phyloP scores from a whole-genome alignment of 1,284 basidiomycete species.

The Trichosporon sp. region DNA sequence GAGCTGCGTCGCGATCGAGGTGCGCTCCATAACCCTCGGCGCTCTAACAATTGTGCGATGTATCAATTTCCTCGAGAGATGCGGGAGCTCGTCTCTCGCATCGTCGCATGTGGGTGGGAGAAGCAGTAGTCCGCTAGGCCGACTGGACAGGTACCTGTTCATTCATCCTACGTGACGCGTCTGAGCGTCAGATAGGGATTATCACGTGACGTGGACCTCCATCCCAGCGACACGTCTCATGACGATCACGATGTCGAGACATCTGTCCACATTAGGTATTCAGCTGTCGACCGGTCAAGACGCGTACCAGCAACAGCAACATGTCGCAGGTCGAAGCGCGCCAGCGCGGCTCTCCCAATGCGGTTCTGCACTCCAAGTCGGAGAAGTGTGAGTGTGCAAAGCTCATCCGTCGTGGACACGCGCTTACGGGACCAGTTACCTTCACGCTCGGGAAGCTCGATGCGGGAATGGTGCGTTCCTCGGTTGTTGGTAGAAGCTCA shows the following conservation, averaged over 20 bases:
- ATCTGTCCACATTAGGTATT: neutral
- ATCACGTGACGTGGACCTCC: neutral
- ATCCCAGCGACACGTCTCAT: neutral
- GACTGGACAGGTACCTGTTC: too few species aligned
- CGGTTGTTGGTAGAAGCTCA: neutral
- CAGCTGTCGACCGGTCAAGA: neutral
- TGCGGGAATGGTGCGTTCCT: slow-evolving; percentile 47
- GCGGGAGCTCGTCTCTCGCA: too few species aligned
- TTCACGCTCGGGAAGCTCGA: slow-evolving; percentile 69
- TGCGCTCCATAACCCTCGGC: too few species aligned
- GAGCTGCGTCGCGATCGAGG: too few species aligned
- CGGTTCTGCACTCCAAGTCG: slow-evolving; percentile 12
- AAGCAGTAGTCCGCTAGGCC: too few species aligned
- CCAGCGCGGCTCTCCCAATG: neutral
- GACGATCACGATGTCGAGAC: neutral
- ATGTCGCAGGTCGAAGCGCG: slow-evolving; percentile 6
- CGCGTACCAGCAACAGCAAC: neutral
- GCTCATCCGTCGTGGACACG: neutral
- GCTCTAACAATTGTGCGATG: too few species aligned
- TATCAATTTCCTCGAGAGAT: too few species aligned
- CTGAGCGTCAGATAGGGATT: neutral
- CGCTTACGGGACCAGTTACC: slow-evolving; percentile 46
- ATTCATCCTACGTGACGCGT: neutral
- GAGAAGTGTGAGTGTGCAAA: slow-evolving; percentile 18
- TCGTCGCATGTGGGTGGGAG: too few species aligned